Base-by-base conservation (phyloP, 768 basidiomycete species). In the Suillus subluteus region DNA sequence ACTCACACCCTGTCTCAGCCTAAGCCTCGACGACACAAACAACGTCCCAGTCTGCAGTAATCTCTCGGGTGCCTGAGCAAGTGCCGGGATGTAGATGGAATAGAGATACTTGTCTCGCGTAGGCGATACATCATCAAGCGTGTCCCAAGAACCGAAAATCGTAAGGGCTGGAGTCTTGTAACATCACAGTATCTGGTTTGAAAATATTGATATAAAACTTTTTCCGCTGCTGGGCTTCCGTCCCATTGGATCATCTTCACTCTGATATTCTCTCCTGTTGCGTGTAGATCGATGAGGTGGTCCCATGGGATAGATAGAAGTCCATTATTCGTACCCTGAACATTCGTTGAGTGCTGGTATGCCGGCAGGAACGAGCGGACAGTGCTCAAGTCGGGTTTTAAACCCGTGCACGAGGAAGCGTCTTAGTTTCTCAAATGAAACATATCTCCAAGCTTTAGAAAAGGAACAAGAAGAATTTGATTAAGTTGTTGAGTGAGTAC, bases 381-480 rank as follows among this genome's bases (percentile, higher is more conserved):
- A 91, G 70, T 90, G 88, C 1, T 70, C 56, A 7, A 86, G 76
- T 9, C 86, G 85, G 6, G 79, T 76, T 69, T 88, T 91, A 52
- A 79, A 81, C 1, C 86, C 83, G 40, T 87, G 75, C 50, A 77
- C 73, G 58, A 88, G 79, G 40, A 80, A 77, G 13, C 76, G 81
- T 52, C 77, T 75, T 62, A 92, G 76, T 50, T 80, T 79, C 68
- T 86, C 77, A 72, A 86, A 87, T 64, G 81, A 79, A 67, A 84
- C 79, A 73, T 91, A 92, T 50, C 84, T 46, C 91, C 91, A 7
- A 94, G 84, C 46, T 88, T 87, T 37, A 90, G 81, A 13, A 90
- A 90, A n/a, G 94, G 92, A 40, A 94, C 79, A 68, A 95, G 85
- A 40, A 95, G 82, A 13, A 92, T 95, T 67, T 92, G 89, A 78